Base-by-base conservation (phyloP, 2,329 filamentous ascomycete species). In the Fusarium falciforme region DNA sequence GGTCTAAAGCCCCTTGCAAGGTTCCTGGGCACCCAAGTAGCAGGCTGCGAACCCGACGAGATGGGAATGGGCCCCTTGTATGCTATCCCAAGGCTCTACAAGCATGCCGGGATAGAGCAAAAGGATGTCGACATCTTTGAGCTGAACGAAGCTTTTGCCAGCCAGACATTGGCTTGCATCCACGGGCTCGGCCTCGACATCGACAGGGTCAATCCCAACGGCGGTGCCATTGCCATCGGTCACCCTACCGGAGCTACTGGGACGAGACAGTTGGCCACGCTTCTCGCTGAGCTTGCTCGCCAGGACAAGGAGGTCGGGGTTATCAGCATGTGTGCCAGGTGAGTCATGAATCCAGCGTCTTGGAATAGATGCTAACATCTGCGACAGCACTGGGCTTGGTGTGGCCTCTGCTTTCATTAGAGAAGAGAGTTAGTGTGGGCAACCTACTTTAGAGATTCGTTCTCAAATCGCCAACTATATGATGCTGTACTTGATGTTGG, bases 21-120 rank as follows among this genome's bases (percentile, higher is more conserved):
- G 33, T 94, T 98, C 78, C 90, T 97, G 67, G 95, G 93, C 44
- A 94, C 93, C 80, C 97, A 94, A 87, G 93, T 94, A 1, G 91
- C 89, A 1, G 95, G 95, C 14, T 97, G 94, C 80, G 87, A 86
- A 62, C 95, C 95, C 0, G 94, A 97, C 79, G 94, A 98, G 87
- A 98, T 98, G 95, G 95, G 95, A 57, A 87, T 98, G 64, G 95
- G 95, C 0, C 95, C 95, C 0, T 93, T 94, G 0, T 80, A 97
- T 35, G 95, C 94, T 0, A 95, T 98, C 59, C 95, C 95, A 2
- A 92, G 91, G 79, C 86, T 97, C 36, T 87, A 98, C 29, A 82
- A 85, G 12, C 88, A 89, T 70, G 88, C 92, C 2, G 94, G 92
- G 0, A 81, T 98, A 12, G 80, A 84, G 52, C 91, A 86, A 20